Conservation (phyloP, 1,284 basidiomycete species). For the Malassezia vespertilionis region DNA sequence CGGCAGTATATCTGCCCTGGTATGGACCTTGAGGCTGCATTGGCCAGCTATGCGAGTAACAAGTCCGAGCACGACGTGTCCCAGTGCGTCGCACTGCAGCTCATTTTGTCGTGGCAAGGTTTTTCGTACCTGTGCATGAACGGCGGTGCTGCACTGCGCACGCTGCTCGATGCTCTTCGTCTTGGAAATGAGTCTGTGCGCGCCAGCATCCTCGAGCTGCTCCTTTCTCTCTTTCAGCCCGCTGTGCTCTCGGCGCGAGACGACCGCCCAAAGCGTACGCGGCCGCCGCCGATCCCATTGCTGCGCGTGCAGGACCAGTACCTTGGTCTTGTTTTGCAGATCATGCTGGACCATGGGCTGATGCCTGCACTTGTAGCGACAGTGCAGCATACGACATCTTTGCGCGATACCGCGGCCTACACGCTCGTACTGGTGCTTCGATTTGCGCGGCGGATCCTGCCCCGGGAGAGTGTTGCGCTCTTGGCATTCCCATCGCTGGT, state of each 20-base stretch:
- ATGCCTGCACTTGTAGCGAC: slow-evolving; percentile 37
- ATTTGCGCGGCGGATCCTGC: slow-evolving; percentile 77
- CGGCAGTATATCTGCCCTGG: slow-evolving; percentile 69
- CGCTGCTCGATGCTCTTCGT: slow-evolving; percentile 70
- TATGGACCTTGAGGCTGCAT: slow-evolving; percentile 56
- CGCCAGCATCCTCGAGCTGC: slow-evolving; percentile 67
- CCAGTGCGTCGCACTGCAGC: slow-evolving; percentile 62
- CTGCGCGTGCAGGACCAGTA: slow-evolving; percentile 55
- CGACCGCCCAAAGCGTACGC: not conserved
- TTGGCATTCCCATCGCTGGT: slow-evolving; percentile 79
- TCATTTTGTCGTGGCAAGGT: slow-evolving; percentile 86
- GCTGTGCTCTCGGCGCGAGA: not conserved
- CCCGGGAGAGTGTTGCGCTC: slow-evolving; percentile 67
- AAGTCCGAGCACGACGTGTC: too few relatives aligned
- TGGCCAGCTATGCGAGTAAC: slow-evolving; percentile 19
- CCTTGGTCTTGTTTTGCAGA: slow-evolving; percentile 71
- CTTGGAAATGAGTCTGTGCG: slow-evolving; percentile 76
- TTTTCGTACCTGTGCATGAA: slow-evolving; percentile 89
- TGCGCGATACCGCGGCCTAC: slow-evolving; percentile 57
- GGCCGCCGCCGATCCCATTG: not conserved
- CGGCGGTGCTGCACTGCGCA: slow-evolving; percentile 70
- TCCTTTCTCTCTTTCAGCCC: slow-evolving; percentile 84
- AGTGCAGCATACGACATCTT: slow-evolving; percentile 22
- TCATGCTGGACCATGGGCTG: slow-evolving; percentile 76
- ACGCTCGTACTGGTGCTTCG: slow-evolving; percentile 85